Base-by-base conservation (phyloP, 768 basidiomycete species). In the Pisolithus marmoratus region DNA sequence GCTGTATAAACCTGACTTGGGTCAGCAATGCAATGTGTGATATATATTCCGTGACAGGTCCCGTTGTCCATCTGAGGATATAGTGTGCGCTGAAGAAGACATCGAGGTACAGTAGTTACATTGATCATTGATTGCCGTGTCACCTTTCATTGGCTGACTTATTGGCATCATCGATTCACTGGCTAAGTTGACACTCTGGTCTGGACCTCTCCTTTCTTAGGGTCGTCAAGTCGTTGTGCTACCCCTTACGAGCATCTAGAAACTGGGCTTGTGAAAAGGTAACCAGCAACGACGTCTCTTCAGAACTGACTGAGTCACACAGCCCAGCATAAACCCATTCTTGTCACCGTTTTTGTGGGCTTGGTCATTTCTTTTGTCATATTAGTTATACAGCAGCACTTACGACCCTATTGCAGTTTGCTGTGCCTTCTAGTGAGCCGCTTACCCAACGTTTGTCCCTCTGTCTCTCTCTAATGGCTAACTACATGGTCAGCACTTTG, bases 401-500 rank as follows among this genome's bases (percentile, higher is more conserved):
- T 5, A 24, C 9, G 23, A 43, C 20, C 42, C 14, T 8, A 43
- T 8, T 23, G 37, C 20, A 23, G 42, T 43, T 43, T 22, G 22
- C 22, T 2, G 4, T 23, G 12, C 8, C 20, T 19, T 12, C 4
- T 43, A 3, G 24, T 3, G n/a, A 43, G n/a, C 42, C 6, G 15
- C 20, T 20, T 2, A 23, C 20, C 23, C 23, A 6, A 22, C 17
- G 5, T 43, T 3, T 27, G n/a, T 27, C 48, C 27, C 40, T 34
- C 42, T 40, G 4, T 7, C 7, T 26, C 26, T 7, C 51, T 22
- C 38, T 23, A 8, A 15, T 26, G n/a, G n/a, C n/a, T 11, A 26
- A 54, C 50, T 36, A 23, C 42, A 5, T 54, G 53, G 49, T 27
- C 31, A 9, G 53, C 40, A 15, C n/a, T 49, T 20, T 26, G 4